A percentile compares a stretch with the other conserved stretches of the same genome.
phyloP scores from a whole-genome alignment of 176 grass and related monocot species.

The Carex cristatella region DNA sequence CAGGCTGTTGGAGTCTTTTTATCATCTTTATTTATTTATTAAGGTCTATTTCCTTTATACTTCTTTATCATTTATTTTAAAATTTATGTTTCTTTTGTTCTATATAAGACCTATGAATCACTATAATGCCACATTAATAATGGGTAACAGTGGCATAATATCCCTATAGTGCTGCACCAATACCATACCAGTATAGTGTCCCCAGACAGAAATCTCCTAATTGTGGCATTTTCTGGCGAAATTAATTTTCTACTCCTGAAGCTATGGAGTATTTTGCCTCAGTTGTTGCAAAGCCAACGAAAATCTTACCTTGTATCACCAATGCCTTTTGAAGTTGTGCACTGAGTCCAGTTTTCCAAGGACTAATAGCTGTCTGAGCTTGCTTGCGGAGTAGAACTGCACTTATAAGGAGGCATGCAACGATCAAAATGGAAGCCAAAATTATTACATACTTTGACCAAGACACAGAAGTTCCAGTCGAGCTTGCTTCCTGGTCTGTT shows the following conservation, averaged over 20 bases:
- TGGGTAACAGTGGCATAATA: background rate
- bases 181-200: background rate
- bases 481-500: slow-evolving; percentile 13
- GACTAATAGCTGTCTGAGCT: slow-evolving; percentile 33
- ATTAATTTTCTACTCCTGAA: background rate
- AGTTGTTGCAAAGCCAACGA: slow-evolving; percentile 1
- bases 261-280: background rate
- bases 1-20: background rate
- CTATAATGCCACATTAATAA: background rate
- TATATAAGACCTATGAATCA: background rate
- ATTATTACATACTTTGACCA: slow-evolving; percentile 53
- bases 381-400: slow-evolving; percentile 41
- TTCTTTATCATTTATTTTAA: background rate
- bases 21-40: background rate
- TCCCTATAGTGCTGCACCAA: background rate
- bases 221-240: background rate
- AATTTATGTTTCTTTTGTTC: background rate
- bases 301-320: slow-evolving; percentile 50
- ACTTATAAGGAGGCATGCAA: slow-evolving; percentile 26
- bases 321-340: slow-evolving; percentile 75
- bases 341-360: slow-evolving; percentile 85
- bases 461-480: slow-evolving; percentile 31
- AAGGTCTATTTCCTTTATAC: background rate
- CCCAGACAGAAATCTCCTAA: background rate
- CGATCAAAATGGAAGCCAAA: slow-evolving; percentile 35